Evolutionary conservation across 176 grass and related monocot genomes (phyloP), one percentile per base, ranked within the genome.

Genomic region (Oryza glumipatula): DNA sequence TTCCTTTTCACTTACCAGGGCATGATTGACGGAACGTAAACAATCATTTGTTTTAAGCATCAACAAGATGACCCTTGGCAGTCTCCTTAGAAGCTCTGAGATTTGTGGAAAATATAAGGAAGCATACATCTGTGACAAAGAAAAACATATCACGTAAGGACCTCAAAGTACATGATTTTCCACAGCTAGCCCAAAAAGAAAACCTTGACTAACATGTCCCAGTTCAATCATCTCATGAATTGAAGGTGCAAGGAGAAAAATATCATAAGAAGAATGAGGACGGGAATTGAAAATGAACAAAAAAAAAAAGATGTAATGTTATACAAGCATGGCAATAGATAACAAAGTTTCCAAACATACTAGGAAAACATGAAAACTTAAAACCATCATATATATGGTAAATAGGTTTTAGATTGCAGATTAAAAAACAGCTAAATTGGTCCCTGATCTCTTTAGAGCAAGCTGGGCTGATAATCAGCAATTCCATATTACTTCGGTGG

Each of bases 11-110:
- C 91, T 91, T 86, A 98, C 96, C 86, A 98, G 78, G 65, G 72
- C 80, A 90, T 92, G 87, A 95, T 92, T 98, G 22, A 98, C 89
- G 68, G 93, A 74, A 49, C 93, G 89, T 82, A 98, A 92, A 80
- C 96, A 98, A 49, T 95, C 93, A 80, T 98, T 98, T 67, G 96
- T 98, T 86, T 98, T 98, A 36, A 98, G 88, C 96, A 98, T 98
- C 80, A 98, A 85, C 81, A 98, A 88, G 83, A 98, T 98, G 28
- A 94, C 93, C 54, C 87, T 92, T n/a, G 93, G 96, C 44, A 98
- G 66, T 80, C 91, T 95, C 67, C 91, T 83, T 52, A 98, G 81
- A 48, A 98, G 86, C 89, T 98, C 96, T 24, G 96, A 94, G 67
- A 95, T 95, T 80, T 98, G 86, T 68, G 91, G 63, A 43, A 98